These are phyloP conservation scores for Thielaviopsis populi DNA, from an alignment of 2,329 filamentous ascomycete species.

Conservation along the genomic window DNA sequence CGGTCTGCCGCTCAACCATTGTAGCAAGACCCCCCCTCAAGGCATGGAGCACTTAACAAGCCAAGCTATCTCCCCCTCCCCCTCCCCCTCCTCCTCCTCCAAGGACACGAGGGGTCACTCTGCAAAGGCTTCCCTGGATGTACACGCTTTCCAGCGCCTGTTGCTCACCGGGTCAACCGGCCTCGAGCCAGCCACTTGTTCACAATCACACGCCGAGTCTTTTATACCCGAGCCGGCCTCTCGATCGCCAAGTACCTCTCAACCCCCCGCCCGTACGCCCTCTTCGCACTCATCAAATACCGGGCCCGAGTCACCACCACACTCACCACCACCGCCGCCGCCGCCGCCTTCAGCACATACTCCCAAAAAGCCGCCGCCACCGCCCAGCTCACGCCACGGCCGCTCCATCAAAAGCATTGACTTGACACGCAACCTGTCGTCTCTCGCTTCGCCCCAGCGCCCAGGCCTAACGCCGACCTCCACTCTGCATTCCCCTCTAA, in stretches of 20 bases:
- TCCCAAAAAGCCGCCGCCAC: conserved; percentile 55
- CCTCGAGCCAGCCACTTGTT: conserved; percentile 18
- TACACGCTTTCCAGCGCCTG: conserved; percentile 62
- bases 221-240: not conserved
- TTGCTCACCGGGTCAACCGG: conserved; percentile 56
- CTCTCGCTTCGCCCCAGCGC: not conserved
- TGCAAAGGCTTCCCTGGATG: conserved; percentile 32
- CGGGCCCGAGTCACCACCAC: not conserved
- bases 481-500: conserved; percentile 20
- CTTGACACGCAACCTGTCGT: conserved; percentile 23
- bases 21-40: conserved; percentile 39
- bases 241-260: not conserved
- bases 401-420: conserved; percentile 48
- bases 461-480: not conserved
- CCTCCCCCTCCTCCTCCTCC: conserved; percentile 10
- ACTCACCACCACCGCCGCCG: not conserved
- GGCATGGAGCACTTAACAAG: conserved; percentile 28
- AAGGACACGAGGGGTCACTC: not conserved
- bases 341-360: conserved; percentile 17
- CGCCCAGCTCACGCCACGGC: conserved; percentile 60
- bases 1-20: conserved; percentile 28
- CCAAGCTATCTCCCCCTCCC: conserved; percentile 5
- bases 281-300: not conserved
- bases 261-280: not conserved
- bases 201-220: not conserved